These are phyloP conservation scores for Volvox reticuliferus DNA, from an alignment of 139 green algal species.

Conservation along the genomic window DNA sequence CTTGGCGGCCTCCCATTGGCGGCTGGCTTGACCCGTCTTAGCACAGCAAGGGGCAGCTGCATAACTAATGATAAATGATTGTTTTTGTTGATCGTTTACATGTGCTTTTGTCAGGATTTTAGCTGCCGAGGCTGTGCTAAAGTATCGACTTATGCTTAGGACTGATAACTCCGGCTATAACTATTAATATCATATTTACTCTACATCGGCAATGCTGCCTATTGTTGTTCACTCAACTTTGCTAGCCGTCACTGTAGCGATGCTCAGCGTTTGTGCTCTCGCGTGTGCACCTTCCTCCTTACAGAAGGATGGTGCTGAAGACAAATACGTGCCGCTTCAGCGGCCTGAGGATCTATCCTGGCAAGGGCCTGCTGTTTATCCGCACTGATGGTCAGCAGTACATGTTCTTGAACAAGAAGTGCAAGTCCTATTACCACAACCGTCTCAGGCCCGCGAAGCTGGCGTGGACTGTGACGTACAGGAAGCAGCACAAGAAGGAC, in stretches of 20 bases:
- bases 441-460: constrained; percentile 96
- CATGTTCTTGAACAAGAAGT: constrained; percentile 97
- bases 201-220: too few relatives aligned
- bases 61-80: too few relatives aligned
- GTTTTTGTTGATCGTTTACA: too few relatives aligned
- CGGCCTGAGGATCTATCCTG: constrained; percentile 98
- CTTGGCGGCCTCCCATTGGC: constrained; percentile 31
- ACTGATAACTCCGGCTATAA: too few relatives aligned
- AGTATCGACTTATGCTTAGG: too few relatives aligned
- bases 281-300: background rate
- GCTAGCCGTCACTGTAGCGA: background rate
- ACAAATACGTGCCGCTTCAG: constrained; percentile 97
- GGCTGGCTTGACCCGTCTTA: background rate
- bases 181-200: too few relatives aligned
- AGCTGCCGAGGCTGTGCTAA: too few relatives aligned
- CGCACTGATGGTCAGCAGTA: constrained; percentile 94
- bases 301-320: constrained; percentile 81
- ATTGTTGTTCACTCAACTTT: background rate
- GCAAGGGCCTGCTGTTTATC: constrained; percentile 93
- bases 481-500: constrained; percentile 98
- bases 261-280: background rate
- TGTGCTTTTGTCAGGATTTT: too few relatives aligned
- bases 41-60: background rate
- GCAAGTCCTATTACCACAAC: constrained; percentile 92
- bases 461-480: constrained; percentile 94